These are phyloP conservation scores for Rhynchospora pubera DNA, from an alignment of 176 grass and related monocot genomes.

Conservation along the genomic window DNA sequence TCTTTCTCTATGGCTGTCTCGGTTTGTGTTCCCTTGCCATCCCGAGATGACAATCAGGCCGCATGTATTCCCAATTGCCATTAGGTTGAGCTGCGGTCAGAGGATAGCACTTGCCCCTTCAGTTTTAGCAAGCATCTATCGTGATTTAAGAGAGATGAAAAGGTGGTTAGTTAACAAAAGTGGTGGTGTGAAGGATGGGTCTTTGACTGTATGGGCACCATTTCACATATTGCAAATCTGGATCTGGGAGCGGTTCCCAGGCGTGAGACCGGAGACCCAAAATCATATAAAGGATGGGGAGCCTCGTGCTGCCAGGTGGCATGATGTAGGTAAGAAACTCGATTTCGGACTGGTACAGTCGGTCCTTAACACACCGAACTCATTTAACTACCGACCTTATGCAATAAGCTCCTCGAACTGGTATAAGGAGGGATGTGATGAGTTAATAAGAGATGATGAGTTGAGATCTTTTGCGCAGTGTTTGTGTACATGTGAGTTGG, in stretches of 20 bases:
- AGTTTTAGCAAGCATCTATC: constrained; percentile 63
- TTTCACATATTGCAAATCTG: constrained; percentile 67
- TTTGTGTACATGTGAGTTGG: constrained; percentile 57
- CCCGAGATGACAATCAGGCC: constrained; percentile 78
- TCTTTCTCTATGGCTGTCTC: constrained; percentile 74
- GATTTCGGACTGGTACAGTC: constrained; percentile 29
- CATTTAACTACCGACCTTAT: constrained; percentile 60
- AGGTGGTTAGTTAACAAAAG: constrained; percentile 28
- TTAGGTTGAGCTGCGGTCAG: constrained; percentile 53
- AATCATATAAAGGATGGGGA: constrained; percentile 31
- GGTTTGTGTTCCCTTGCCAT: constrained; percentile 67
- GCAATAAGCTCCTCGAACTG: constrained; percentile 24
- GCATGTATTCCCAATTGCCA: constrained; percentile 60
- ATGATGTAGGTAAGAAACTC: constrained; percentile 57
- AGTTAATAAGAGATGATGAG: constrained; percentile 33
- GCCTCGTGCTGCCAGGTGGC: constrained; percentile 60
- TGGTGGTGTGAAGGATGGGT: constrained; percentile 24
- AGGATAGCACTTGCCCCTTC: constrained; percentile 66
- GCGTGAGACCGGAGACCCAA: constrained; percentile 36
- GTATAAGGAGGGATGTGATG: constrained; percentile 33
- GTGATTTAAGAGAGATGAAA: constrained; percentile 68
- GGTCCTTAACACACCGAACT: constrained; percentile 21
- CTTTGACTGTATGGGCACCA: constrained; percentile 54
- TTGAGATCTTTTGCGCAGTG: constrained; percentile 51
- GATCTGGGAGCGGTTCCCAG: constrained; percentile 78